Conservation (phyloP, 176 grass and related monocot species). For the Themeda triandra region DNA sequence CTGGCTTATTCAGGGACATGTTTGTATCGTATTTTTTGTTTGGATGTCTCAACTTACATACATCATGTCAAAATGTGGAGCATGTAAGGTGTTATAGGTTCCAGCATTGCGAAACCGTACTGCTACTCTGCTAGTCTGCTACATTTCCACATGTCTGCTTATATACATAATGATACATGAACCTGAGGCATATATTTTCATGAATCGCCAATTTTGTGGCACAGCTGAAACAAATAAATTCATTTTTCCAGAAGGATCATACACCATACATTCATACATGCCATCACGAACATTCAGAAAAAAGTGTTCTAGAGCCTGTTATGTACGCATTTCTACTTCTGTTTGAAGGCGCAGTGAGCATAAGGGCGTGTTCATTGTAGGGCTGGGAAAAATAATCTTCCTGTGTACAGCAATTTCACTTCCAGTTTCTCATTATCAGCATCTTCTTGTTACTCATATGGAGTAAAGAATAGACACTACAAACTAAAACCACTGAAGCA, state of each 20-base stretch:
- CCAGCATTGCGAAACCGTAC: too few relatives aligned
- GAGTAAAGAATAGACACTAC: constrained; percentile 27
- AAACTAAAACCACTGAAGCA: constrained; percentile 18
- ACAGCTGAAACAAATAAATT: neutral
- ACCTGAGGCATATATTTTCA: too few relatives aligned
- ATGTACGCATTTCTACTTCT: constrained; percentile 11
- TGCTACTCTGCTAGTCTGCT: too few relatives aligned
- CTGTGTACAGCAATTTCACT: constrained; percentile 26
- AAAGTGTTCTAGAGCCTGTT: neutral
- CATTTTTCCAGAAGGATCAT: neutral
- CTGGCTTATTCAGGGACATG: neutral
- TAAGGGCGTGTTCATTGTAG: constrained; percentile 4
- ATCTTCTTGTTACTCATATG: neutral
- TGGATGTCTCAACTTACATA: too few relatives aligned
- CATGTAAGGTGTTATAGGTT: too few relatives aligned
- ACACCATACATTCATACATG: neutral
- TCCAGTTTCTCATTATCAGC: neutral
- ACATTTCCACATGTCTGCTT: too few relatives aligned
- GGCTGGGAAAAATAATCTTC: constrained; percentile 1
- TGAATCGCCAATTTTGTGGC: neutral
- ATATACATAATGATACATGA: too few relatives aligned
- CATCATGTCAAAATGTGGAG: too few relatives aligned
- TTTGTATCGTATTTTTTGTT: too few relatives aligned
- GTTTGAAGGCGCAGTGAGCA: neutral
- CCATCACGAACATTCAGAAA: neutral